phyloP scores from a whole-genome alignment of 139 green algal species.

The Coccomyxa sp. region DNA sequence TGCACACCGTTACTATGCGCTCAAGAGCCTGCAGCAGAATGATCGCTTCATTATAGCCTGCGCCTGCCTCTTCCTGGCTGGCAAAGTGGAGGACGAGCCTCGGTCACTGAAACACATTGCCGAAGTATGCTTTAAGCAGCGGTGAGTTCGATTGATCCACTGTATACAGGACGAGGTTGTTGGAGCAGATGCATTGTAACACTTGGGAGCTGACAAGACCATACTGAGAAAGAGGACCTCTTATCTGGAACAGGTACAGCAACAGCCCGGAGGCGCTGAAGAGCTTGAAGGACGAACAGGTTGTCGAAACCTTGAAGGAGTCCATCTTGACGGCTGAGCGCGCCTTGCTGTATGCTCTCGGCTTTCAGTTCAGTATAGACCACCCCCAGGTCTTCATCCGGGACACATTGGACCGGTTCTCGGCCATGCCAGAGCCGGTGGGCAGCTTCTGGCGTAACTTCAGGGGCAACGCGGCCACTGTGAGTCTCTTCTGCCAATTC shows the following conservation, averaged over 20 bases:
- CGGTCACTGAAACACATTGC: background rate
- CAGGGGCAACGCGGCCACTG: background rate
- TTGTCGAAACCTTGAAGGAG: conserved; percentile 13
- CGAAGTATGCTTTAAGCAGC: no score
- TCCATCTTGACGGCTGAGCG: conserved; percentile 33
- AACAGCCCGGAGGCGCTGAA: background rate
- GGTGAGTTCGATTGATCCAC: no score
- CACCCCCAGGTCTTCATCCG: background rate
- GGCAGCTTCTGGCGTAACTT: background rate
- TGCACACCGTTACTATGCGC: background rate
- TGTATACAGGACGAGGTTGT: no score
- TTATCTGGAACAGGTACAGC: background rate
- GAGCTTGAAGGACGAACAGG: background rate
- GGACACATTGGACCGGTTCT: background rate
- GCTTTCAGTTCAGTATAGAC: conserved; percentile 24
- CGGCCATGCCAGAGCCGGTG: background rate
- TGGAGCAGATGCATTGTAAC: no score
- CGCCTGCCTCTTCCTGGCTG: background rate
- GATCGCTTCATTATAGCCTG: conserved; percentile 1
- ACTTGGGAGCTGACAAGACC: no score
- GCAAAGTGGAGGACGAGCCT: background rate
- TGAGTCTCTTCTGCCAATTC: no score
- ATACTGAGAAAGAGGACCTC: background rate
- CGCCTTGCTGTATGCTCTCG: conserved; percentile 37
- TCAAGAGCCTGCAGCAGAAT: background rate